phyloP scores from a whole-genome alignment of 192 early-diverging fungal species.

The Spinellus fusiger region DNA sequence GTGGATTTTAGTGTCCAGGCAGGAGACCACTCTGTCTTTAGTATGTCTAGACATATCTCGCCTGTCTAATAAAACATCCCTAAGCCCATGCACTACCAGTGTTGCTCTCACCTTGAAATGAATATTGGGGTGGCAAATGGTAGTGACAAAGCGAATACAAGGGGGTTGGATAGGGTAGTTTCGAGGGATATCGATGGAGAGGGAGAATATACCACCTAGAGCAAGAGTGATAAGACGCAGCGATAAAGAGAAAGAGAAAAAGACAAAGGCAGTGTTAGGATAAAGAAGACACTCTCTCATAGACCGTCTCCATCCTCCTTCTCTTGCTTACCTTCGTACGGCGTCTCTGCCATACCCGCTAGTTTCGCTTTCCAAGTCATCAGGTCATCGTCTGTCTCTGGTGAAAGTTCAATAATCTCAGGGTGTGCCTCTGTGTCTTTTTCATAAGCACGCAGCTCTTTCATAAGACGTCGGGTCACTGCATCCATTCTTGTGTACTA shows the following conservation, averaged over 20 bases:
- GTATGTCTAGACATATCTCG: constrained; percentile 94
- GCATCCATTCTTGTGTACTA: constrained; percentile 35
- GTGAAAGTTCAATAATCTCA: constrained; percentile 54
- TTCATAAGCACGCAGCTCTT: constrained; percentile 54
- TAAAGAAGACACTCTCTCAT: too few relatives aligned
- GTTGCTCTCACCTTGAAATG: constrained; percentile 70
- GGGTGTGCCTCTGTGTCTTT: constrained; percentile 42
- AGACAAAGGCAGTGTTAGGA: too few relatives aligned
- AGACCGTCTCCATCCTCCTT: not conserved
- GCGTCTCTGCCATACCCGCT: constrained; percentile 54
- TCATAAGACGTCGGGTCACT: constrained; percentile 52
- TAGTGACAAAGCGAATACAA: constrained; percentile 64
- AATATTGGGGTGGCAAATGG: constrained; percentile 89
- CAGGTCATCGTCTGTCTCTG: constrained; percentile 62
- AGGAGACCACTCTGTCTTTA: constrained; percentile 92
- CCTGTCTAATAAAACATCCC: constrained; percentile 71
- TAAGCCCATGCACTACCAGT: not conserved
- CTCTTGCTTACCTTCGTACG: constrained; percentile 56
- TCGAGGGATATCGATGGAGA: constrained; percentile 64
- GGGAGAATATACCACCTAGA: constrained; percentile 60
- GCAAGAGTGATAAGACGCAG: constrained; percentile 9
- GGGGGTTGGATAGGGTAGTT: constrained; percentile 80
- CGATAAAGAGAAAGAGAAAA: not conserved
- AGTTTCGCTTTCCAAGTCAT: constrained; percentile 65
- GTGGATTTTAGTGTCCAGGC: constrained; percentile 90